Base-by-base conservation (phyloP, 768 basidiomycete species). In the Cystoderma amianthinum region DNA sequence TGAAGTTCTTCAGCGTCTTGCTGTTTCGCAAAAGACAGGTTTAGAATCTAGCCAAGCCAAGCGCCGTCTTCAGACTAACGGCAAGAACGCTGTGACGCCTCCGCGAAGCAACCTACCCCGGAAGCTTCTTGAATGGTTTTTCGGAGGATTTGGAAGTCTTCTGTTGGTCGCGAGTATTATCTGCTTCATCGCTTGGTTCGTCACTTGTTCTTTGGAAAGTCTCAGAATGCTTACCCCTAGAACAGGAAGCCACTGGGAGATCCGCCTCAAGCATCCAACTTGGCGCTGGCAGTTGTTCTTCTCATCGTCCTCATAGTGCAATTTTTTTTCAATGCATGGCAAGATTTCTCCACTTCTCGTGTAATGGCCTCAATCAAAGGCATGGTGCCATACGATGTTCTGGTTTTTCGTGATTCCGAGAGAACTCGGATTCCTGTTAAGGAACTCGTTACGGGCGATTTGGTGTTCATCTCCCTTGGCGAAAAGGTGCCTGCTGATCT, bases 401-500 rank as follows among this genome's bases (percentile, higher is more conserved):
- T 80, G 34, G 74, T 84, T 28, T 68, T 78, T 32, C 71, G 81
- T 4, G 76, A 84, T 51, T 63, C 47, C 51, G 56, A 56, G 15
- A 60, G 62, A 35, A 56, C 51, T n/a, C 76, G 67, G 37, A 60
- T 79, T 0, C 65, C 77, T 10, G 80, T 80, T 6, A 72, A 75
- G 43, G 71, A 79, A 32, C 72, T 83, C 28, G 78, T 86, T 4
- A 74, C 76, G 0, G 85, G 84, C 11, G 85, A 87, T 51, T 55
- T 87, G 20, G 72, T 85, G 39, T 63, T 67, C 1, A 71, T 86
- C 51, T 61, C 61, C 19, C 71, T 84, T 42, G 85, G 85, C 18
- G 76, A 79, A 51, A 78, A 82, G 13, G 72, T 85, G 2, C 85
- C 85, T 0, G 83, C 84, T 3, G 85, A 87, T 50, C 44, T 86